Conservation (phyloP, 768 basidiomycete genomes). For the Agaricus blazei region DNA sequence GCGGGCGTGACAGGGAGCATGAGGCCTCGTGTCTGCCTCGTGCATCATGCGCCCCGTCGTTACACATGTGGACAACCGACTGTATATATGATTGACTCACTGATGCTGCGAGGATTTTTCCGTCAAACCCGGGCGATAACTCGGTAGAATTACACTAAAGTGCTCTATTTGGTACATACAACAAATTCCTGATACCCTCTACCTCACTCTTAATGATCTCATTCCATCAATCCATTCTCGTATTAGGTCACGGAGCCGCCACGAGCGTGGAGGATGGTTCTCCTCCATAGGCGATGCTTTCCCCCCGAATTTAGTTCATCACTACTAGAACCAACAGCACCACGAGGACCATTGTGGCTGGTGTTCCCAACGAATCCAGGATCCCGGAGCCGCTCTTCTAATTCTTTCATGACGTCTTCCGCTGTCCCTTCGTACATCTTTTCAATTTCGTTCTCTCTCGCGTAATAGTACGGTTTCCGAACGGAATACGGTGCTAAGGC, state of each 20-base stretch:
- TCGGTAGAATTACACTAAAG: conserved; percentile 5
- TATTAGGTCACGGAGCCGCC: conserved; percentile 23
- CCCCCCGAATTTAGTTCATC: neutral
- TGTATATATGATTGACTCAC: neutral
- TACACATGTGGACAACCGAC: neutral
- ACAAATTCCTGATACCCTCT: neutral
- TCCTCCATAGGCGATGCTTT: neutral
- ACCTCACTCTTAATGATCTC: conserved; percentile 11
- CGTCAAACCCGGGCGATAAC: neutral
- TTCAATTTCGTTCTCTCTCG: conserved; percentile 52
- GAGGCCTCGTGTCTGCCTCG: conserved; percentile 9
- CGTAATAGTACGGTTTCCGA: conserved; percentile 52
- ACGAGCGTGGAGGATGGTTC: neutral
- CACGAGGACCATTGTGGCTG: neutral
- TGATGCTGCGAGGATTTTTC: conserved; percentile 3
- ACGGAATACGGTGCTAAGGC: conserved; percentile 74
- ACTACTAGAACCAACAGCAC: conserved; percentile 7
- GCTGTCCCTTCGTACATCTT: conserved; percentile 45
- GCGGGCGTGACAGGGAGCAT: conserved; percentile 1
- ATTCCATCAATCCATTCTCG: conserved; percentile 18
- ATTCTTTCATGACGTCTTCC: conserved; percentile 39
- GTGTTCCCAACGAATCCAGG: conserved; percentile 18
- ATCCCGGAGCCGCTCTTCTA: conserved; percentile 23
- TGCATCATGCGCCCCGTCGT: conserved; percentile 1
- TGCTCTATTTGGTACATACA: conserved; percentile 9